phyloP scores from a whole-genome alignment of 2,329 filamentous ascomycete genomes.

The Tricladium varicosporioides region DNA sequence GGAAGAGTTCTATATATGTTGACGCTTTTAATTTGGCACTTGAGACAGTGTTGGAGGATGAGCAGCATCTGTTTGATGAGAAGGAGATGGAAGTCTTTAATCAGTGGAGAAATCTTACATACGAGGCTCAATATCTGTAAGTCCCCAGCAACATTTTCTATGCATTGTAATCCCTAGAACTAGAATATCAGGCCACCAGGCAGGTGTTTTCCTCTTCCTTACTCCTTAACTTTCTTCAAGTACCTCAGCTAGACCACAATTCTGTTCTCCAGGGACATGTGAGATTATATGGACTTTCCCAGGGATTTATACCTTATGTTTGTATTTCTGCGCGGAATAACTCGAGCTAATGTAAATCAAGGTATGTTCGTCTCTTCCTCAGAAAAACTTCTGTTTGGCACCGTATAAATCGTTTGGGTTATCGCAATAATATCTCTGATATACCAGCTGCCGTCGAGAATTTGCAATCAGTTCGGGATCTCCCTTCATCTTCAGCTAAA shows the following conservation, averaged over 20 bases:
- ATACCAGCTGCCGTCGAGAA: conserved; percentile 61
- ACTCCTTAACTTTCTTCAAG: background rate
- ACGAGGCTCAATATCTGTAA: conserved; percentile 89
- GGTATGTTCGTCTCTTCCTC: conserved; percentile 89
- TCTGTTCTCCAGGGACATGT: background rate
- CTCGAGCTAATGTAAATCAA: conserved; percentile 35
- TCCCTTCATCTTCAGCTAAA: conserved; percentile 46
- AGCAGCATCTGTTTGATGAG: conserved; percentile 81
- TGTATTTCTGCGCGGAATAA: background rate
- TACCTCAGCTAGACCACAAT: background rate
- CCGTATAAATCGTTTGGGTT: conserved; percentile 72
- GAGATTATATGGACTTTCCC: background rate
- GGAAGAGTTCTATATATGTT: conserved; percentile 88
- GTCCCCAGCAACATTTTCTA: conserved; percentile 32
- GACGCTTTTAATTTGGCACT: conserved; percentile 95
- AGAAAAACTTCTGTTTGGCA: conserved; percentile 93
- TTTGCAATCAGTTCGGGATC: conserved; percentile 55
- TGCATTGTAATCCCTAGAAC: background rate
- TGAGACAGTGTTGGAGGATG: conserved; percentile 84
- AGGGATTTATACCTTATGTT: background rate
- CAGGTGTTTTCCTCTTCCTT: background rate
- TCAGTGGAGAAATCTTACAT: conserved; percentile 70
- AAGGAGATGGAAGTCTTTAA: conserved; percentile 75
- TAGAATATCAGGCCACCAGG: background rate
- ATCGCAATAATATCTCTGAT: conserved; percentile 80